Base-by-base conservation (phyloP, 352 stramenopile genomes). In the Pythium biforme region DNA sequence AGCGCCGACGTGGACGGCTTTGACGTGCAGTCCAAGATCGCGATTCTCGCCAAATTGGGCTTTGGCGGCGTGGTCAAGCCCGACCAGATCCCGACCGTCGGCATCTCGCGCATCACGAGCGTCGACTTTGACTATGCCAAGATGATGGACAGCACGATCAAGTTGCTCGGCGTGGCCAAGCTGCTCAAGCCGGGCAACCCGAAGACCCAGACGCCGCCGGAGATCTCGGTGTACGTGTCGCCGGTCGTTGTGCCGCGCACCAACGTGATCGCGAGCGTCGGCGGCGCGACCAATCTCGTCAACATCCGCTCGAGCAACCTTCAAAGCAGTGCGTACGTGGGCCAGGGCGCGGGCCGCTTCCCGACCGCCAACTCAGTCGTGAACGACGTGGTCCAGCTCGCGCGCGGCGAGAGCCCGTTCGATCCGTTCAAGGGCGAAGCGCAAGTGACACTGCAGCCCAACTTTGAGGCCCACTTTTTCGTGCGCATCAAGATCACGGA, bases 61-160 rank as follows among this genome's bases (percentile, higher is more conserved):
- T 98, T 98, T 72, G 95, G 94, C 22, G 80, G 82, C 20, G 77
- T 93, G n/a, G 89, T 99, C 15, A 73, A 83, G 52, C 76, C 95
- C 0, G 64, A 84, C 1, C 69, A 84, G n/a, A 96, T 99, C 62
- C 93, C 94, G 2, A 98, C 90, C 15, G 84, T 83, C 10, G 96
- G 96, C 31, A 99, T 99, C 68, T 96, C 91, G 20, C 75, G 92
- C 63, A 87, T 99, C 61, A 88, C 81, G 8, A 68, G 79, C 0
- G 81, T 95, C 8, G 96, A 99, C 70, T 98, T 99, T 79, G 92
- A 96, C 65, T 99, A 98, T 75, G 96, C 95, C 55, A 96, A 97
- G 68, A 87, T 96, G 70, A 91, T 99, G 82, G 75, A 93, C 55
- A 97, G 89, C 64, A 99, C 94, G 8, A 98, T 99, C 72, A 99